Percentiles rank a stretch among this genome's conserved stretches.
These are phyloP conservation scores for Naumovozyma castellii DNA, from an alignment of 805 yeast genomes.

Conservation along the genomic window DNA sequence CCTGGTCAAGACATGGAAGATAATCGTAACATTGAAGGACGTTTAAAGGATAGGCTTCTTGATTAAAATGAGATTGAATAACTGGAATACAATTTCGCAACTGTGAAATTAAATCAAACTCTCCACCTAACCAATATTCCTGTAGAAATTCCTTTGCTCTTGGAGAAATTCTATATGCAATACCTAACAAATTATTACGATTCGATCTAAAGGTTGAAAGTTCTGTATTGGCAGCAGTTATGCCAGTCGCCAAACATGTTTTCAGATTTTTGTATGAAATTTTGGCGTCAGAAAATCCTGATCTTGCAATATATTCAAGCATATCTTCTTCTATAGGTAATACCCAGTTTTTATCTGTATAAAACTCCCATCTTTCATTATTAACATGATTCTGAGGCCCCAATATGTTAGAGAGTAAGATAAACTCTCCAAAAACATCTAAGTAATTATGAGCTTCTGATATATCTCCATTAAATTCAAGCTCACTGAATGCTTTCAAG, in stretches of 20 bases:
- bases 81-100: slow-evolving; percentile 14
- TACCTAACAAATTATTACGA: slow-evolving; percentile 8
- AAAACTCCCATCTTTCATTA: slow-evolving; percentile 11
- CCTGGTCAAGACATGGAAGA: background rate
- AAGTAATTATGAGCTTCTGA: slow-evolving; percentile 43
- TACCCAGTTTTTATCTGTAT: slow-evolving; percentile 16
- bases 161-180: slow-evolving; percentile 14
- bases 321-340: slow-evolving; percentile 37
- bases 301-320: slow-evolving; percentile 29
- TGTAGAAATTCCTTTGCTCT: slow-evolving; percentile 16
- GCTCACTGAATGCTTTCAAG: slow-evolving; percentile 38
- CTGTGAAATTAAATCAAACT: slow-evolving; percentile 15
- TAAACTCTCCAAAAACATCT: slow-evolving; percentile 59
- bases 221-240: slow-evolving; percentile 43
- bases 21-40: background rate
- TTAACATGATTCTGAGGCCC: slow-evolving; percentile 7
- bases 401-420: slow-evolving; percentile 36
- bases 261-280: slow-evolving; percentile 30
- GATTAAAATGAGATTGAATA: slow-evolving; percentile 2
- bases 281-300: slow-evolving; percentile 30
- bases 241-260: slow-evolving; percentile 48
- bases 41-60: background rate
- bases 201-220: slow-evolving; percentile 14
- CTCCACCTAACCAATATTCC: slow-evolving; percentile 24
- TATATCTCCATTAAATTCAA: slow-evolving; percentile 46